Evolutionary conservation across 768 basidiomycete genomes (phyloP).

Genomic region (Boletales sp.): DNA sequence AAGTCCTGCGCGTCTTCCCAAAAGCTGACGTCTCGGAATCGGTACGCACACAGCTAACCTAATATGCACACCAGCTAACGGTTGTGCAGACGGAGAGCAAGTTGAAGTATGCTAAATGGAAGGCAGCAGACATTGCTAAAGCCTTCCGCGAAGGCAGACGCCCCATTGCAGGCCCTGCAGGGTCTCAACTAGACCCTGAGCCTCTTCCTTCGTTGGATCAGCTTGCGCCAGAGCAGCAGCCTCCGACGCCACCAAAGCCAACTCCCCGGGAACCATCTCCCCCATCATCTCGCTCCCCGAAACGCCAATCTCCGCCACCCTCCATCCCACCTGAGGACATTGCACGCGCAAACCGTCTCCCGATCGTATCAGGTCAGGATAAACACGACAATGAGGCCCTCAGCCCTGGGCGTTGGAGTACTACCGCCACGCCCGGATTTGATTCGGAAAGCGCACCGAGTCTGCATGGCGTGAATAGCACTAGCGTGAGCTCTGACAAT

Average conservation of each 20-base stretch:
- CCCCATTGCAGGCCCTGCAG: conserved; percentile 77
- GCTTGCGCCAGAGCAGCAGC: conserved; percentile 9
- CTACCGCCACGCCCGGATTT: conserved; percentile 69
- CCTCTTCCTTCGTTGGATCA: conserved; percentile 13
- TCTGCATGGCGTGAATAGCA: conserved; percentile 15
- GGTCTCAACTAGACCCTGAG: conserved; percentile 32
- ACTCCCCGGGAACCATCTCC: conserved; percentile 26
- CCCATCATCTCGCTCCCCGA: conserved; percentile 24
- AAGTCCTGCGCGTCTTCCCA: conserved; percentile 78
- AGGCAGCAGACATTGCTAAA: conserved; percentile 92
- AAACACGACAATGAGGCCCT: conserved; percentile 31
- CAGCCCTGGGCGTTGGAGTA: conserved; percentile 69
- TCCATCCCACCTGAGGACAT: conserved; percentile 28
- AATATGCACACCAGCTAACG: conserved; percentile 1
- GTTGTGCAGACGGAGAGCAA: conserved; percentile 71
- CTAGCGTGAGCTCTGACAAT: conserved; percentile 16
- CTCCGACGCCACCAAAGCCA: conserved; percentile 17
- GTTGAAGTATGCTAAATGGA: conserved; percentile 95
- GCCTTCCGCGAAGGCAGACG: conserved; percentile 91
- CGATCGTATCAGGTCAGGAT: conserved; percentile 18
- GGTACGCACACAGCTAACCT: conserved; percentile 35
- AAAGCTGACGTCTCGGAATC: conserved; percentile 53
- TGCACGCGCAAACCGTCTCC: conserved; percentile 27
- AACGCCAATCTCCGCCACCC: conserved; percentile 33
- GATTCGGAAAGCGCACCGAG: conserved; percentile 20